Evolutionary conservation across 2,329 filamentous ascomycete species (phyloP).

Genomic region (Colletotrichum sp.): DNA sequence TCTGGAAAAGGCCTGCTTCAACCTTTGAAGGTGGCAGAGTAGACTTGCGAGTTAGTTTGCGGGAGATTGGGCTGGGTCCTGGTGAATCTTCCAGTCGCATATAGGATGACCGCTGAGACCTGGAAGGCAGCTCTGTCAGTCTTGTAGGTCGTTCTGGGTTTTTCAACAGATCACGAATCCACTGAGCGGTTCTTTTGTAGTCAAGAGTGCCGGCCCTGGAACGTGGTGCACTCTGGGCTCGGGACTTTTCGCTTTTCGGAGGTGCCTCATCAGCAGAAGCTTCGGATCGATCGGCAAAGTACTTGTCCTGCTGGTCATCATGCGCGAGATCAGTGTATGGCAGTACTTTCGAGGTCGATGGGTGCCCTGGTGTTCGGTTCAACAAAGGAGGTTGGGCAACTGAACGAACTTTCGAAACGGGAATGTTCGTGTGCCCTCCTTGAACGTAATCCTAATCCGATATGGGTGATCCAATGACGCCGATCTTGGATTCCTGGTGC

Average conservation of each 20-base stretch:
- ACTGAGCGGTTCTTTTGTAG: conserved; percentile 36
- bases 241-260: not conserved
- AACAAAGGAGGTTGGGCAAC: conserved; percentile 1
- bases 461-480: not conserved
- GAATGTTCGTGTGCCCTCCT: not conserved
- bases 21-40: conserved; percentile 21
- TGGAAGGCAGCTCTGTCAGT: conserved; percentile 31
- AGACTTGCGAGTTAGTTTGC: conserved; percentile 16
- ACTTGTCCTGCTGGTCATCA: not conserved
- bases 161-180: conserved; percentile 37
- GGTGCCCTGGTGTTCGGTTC: conserved; percentile 18
- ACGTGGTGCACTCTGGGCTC: conserved; percentile 27
- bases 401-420: conserved; percentile 7
- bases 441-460: not conserved
- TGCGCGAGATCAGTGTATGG: not conserved
- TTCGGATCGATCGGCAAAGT: conserved; percentile 4
- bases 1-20: conserved; percentile 32
- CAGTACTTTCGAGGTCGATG: not conserved
- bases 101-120: not conserved
- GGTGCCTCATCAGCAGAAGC: not conserved
- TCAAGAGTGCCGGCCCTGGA: conserved; percentile 31
- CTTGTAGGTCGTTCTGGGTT: conserved; percentile 29
- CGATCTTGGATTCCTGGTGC: not conserved
- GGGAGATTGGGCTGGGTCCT: not conserved
- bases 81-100: not conserved